phyloP scores from a whole-genome alignment of 352 stramenopile genomes.

The Phytophthora macrochlamydospora region DNA sequence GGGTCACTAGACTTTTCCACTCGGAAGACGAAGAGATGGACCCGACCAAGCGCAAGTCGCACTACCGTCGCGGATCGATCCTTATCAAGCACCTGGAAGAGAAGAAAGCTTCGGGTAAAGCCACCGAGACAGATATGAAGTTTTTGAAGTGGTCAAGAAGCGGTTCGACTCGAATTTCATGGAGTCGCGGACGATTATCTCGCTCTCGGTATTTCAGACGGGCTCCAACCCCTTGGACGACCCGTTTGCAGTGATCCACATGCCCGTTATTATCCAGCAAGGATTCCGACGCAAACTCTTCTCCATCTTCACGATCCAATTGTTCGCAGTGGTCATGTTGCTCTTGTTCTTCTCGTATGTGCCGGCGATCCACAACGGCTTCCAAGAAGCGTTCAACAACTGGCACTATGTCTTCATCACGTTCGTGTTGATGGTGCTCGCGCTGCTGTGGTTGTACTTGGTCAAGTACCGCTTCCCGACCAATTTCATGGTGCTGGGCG shows the following conservation, averaged over 20 bases:
- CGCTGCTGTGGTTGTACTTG: slow-evolving; percentile 72
- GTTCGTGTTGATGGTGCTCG: slow-evolving; percentile 57
- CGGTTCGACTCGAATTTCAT: slow-evolving; percentile 76
- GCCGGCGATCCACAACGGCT: slow-evolving; percentile 27
- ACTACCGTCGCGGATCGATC: slow-evolving; percentile 76
- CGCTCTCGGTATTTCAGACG: slow-evolving; percentile 77
- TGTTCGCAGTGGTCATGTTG: slow-evolving; percentile 54
- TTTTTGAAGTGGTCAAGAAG: slow-evolving; percentile 83
- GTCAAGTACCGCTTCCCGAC: slow-evolving; percentile 76
- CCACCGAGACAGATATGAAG: slow-evolving; percentile 78
- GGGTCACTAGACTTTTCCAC: slow-evolving; percentile 49
- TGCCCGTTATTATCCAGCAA: slow-evolving; percentile 68
- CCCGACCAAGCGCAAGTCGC: slow-evolving; percentile 39
- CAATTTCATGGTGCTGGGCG: slow-evolving; percentile 66
- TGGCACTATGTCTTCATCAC: slow-evolving; percentile 61
- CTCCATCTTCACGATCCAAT: slow-evolving; percentile 71
- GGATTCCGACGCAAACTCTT: slow-evolving; percentile 79
- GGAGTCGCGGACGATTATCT: slow-evolving; percentile 77
- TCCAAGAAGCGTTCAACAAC: slow-evolving; percentile 42
- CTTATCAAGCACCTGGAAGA: slow-evolving; percentile 73
- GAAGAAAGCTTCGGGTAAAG: slow-evolving; percentile 62
- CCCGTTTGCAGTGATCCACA: slow-evolving; percentile 73
- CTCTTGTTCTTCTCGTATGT: slow-evolving; percentile 48
- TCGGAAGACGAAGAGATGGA: slow-evolving; percentile 50
- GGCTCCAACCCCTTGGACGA: slow-evolving; percentile 74